Evolutionary conservation across 2,329 filamentous ascomycete species (phyloP), one percentile per base, ranked within the genome.

Genomic region (Paecilomyces sp.): DNA sequence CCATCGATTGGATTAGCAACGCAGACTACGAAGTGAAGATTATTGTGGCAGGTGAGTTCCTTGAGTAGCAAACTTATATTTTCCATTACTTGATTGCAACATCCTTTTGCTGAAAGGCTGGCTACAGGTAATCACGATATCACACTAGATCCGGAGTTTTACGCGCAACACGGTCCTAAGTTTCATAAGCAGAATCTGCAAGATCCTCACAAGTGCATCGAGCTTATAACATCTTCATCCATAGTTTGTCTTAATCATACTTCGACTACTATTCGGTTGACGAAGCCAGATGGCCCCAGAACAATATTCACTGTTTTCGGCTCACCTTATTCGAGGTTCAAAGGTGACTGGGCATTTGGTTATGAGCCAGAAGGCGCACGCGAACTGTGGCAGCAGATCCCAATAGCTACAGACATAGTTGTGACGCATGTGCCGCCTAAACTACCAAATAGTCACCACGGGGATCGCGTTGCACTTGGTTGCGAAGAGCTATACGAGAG

Each of bases 361-460:
- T 86, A 85, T 68, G 65, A 70, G 22, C 63, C 70, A n/a, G 66
- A 72, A 1, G 69, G 75, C 54, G 80, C 79, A 12, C 62, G 66
- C 50, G 60, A 67, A 12, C 67, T 83, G 8, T 86, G 83, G 83
- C 62, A 69, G 54, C 70, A 72, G 8, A 81, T 86, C 28, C 80
- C 81, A 54, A 63, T 71, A 18, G 80, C 82, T 55, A 73, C 77
- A 3, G 81, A 85, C 65, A 71, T 86, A 34, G 70, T 85, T 13
- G 73, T 86, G 50, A 84, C 83, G 13, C 83, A 86, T 73, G 83
- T 80, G 54, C 83, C 84, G 58, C 79, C 82, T 22, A 72, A 72
- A 56, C 78, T 74, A 31, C 77, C 80, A 67, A 79, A 79, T 62
- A 82, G 86, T 63, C 69, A 71, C 57, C 68, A 64, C 53, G 62